These are phyloP conservation scores for Athelia sp. DNA, from an alignment of 1,284 basidiomycete genomes.

Conservation along the genomic window DNA sequence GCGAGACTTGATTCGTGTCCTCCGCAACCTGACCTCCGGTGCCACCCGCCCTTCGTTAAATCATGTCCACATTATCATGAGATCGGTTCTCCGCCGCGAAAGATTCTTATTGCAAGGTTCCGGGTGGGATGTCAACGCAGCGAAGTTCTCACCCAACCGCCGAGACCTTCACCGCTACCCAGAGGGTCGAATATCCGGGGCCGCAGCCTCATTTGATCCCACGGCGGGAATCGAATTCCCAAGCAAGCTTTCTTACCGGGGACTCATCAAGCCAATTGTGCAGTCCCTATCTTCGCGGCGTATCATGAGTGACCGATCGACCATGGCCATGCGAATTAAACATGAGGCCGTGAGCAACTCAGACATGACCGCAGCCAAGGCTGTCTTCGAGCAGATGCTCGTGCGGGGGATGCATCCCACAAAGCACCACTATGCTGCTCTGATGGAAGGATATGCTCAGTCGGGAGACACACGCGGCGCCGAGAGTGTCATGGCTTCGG, in stretches of 20 bases:
- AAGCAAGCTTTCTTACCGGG: conserved; percentile 24
- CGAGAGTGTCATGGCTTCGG: conserved; percentile 44
- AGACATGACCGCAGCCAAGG: conserved; percentile 45
- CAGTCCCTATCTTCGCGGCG: conserved; percentile 39
- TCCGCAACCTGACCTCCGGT: conserved; percentile 37
- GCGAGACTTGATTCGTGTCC: conserved; percentile 37
- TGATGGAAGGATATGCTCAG: conserved; percentile 63
- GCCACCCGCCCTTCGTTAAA: conserved; percentile 37
- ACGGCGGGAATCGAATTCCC: conserved; percentile 39
- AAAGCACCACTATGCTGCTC: conserved; percentile 60
- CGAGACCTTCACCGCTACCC: conserved; percentile 9
- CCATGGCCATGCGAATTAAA: conserved; percentile 55
- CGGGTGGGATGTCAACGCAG: conserved; percentile 47
- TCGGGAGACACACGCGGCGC: conserved; percentile 51
- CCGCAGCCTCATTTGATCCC: conserved; percentile 38
- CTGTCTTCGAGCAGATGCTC: conserved; percentile 52
- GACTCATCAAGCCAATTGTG: conserved; percentile 38
- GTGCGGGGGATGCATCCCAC: conserved; percentile 62
- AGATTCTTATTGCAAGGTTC: conserved; percentile 35
- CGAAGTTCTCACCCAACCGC: conserved; percentile 30
- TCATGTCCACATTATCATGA: conserved; percentile 47
- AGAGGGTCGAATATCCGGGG: conserved; percentile 19
- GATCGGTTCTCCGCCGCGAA: conserved; percentile 42
- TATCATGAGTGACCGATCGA: conserved; percentile 49
- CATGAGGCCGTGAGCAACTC: conserved; percentile 49